phyloP scores from a whole-genome alignment of 2,329 filamentous ascomycete species.

The Ascochyta rabiei region DNA sequence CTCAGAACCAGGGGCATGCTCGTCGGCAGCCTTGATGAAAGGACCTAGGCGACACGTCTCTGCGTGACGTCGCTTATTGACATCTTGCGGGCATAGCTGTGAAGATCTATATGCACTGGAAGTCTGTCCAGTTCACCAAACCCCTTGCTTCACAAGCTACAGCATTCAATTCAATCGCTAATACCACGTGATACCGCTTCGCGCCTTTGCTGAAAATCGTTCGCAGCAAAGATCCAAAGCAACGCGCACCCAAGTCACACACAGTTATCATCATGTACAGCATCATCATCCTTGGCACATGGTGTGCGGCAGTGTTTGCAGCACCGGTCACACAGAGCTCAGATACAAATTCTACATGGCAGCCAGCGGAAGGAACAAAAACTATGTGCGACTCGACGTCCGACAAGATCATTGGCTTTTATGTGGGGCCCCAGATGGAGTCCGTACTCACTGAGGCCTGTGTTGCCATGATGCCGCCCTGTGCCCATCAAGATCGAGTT shows the following conservation, averaged over 20 bases:
- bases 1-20: constrained; percentile 1
- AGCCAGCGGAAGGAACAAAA: constrained; percentile 20
- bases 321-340: constrained; percentile 17
- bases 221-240: not conserved
- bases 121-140: not conserved
- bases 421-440: constrained; percentile 26
- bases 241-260: not conserved
- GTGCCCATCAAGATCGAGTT: constrained; percentile 30
- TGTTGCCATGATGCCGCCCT: constrained; percentile 35
- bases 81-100: not conserved
- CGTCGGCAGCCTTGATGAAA: not conserved
- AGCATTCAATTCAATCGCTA: not conserved
- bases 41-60: not conserved
- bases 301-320: constrained; percentile 22
- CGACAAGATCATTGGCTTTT: constrained; percentile 29
- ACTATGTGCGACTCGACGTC: constrained; percentile 26
- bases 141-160: not conserved
- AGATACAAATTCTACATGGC: constrained; percentile 18
- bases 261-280: constrained; percentile 21
- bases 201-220: not conserved
- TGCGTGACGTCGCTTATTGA: constrained; percentile 2
- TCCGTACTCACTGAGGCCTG: constrained; percentile 34
- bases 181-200: not conserved
- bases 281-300: constrained; percentile 18
- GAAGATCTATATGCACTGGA: not conserved